Evolutionary conservation across 208 protist species (phyloP).

Genomic region (Endotrypanum monterogeii): DNA sequence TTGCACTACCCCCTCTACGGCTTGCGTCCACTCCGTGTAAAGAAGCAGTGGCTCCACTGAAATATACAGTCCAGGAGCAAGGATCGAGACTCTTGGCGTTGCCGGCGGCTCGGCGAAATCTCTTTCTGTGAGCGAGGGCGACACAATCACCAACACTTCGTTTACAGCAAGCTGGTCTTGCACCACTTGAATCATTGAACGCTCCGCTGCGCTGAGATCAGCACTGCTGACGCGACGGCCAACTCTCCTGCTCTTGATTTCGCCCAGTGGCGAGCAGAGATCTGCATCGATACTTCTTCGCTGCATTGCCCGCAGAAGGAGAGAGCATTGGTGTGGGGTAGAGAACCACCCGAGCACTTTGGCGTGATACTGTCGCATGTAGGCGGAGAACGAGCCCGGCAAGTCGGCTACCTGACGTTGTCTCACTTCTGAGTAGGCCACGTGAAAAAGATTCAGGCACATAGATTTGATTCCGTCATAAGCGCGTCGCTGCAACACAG

Average conservation of each 20-base stretch:
- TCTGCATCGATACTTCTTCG: background rate
- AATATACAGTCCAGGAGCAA: constrained; percentile 14
- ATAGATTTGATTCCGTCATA: constrained; percentile 78
- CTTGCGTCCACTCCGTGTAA: background rate
- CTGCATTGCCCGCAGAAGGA: constrained; percentile 10
- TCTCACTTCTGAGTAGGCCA: constrained; percentile 76
- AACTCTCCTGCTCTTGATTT: background rate
- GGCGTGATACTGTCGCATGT: constrained; percentile 46
- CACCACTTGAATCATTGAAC: constrained; percentile 2
- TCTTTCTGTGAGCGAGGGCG: background rate
- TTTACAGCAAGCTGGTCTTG: constrained; percentile 7
- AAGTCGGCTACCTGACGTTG: constrained; percentile 40
- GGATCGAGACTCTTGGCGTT: background rate
- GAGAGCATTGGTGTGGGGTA: constrained; percentile 57
- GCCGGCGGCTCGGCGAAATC: no score
- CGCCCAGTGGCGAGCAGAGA: background rate
- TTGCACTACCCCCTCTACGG: background rate
- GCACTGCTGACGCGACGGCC: background rate
- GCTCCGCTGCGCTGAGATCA: background rate
- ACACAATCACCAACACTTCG: constrained; percentile 17
- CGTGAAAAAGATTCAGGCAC: constrained; percentile 67
- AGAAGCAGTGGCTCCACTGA: constrained; percentile 15
- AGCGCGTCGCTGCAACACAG: constrained; percentile 67
- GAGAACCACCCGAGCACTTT: constrained; percentile 61
- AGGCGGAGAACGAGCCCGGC: constrained; percentile 46